Conservation (phyloP, 495 filamentous ascomycete species). For the Astrothelium macrocarpum region DNA sequence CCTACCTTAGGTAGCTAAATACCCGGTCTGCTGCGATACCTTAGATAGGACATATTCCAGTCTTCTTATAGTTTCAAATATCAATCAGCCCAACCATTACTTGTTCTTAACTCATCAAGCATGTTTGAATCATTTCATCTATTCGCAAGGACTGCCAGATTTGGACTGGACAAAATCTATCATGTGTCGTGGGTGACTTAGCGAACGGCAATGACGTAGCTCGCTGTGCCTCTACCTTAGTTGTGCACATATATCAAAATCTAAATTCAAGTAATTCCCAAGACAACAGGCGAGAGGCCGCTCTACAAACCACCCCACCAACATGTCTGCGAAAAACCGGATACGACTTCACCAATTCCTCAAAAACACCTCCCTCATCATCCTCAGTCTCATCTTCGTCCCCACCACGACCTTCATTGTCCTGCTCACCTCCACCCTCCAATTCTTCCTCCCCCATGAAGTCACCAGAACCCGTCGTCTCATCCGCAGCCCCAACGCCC, state of each 20-base stretch:
- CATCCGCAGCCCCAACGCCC: constrained; percentile 28
- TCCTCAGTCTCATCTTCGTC: constrained; percentile 46
- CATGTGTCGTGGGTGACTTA: not conserved
- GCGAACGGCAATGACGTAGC: not conserved
- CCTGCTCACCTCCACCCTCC: constrained; percentile 30
- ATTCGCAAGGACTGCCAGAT: not conserved
- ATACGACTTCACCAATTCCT: constrained; percentile 3
- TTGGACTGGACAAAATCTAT: too few relatives aligned
- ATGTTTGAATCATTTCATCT: not conserved
- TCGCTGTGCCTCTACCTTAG: not conserved
- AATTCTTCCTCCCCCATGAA: constrained; percentile 17
- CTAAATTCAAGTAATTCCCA: too few relatives aligned
- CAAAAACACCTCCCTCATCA: constrained; percentile 40
- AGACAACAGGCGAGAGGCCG: too few relatives aligned
- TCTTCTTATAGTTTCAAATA: too few relatives aligned
- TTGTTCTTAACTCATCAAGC: too few relatives aligned
- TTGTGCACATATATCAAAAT: too few relatives aligned
- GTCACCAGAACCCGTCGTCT: constrained; percentile 20
- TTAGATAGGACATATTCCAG: too few relatives aligned
- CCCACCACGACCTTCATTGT: constrained; percentile 45
- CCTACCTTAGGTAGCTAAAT: too few relatives aligned
- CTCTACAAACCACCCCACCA: too few relatives aligned
- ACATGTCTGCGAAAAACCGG: not conserved
- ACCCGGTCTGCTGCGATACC: too few relatives aligned
- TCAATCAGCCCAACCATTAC: too few relatives aligned